These are phyloP conservation scores for Onygenales sp. DNA, from an alignment of 2,329 filamentous ascomycete genomes.

Conservation along the genomic window DNA sequence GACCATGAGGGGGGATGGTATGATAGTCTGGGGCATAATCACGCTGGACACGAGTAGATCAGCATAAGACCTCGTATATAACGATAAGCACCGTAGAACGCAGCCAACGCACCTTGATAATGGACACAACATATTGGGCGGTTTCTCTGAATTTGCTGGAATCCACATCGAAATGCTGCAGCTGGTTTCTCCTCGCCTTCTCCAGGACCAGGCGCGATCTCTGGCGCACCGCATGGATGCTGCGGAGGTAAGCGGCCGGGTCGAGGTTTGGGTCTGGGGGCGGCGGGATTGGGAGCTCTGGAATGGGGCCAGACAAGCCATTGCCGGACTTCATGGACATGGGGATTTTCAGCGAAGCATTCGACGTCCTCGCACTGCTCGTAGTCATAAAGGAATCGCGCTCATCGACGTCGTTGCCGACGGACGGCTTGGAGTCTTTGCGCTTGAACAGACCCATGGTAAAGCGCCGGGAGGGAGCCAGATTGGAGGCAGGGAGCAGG, in stretches of 20 bases:
- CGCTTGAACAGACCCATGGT: conserved; percentile 40
- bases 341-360: conserved; percentile 42
- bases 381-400: conserved; percentile 29
- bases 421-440: conserved; percentile 34
- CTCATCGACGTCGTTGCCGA: conserved; percentile 30
- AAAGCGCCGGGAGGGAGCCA: conserved; percentile 22
- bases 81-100: not conserved
- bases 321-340: conserved; percentile 35
- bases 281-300: conserved; percentile 70
- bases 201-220: conserved; percentile 63
- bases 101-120: conserved; percentile 65
- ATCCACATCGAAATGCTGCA: conserved; percentile 84
- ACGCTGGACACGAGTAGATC: conserved; percentile 32
- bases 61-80: not conserved
- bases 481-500: not conserved
- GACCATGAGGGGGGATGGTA: conserved; percentile 69
- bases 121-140: conserved; percentile 77
- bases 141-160: conserved; percentile 75
- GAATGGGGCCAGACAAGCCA: conserved; percentile 45
- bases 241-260: conserved; percentile 82
- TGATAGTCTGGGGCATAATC: conserved; percentile 61
- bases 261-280: conserved; percentile 81
- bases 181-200: conserved; percentile 65
- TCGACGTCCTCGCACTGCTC: conserved; percentile 35
- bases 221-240: conserved; percentile 79